Evolutionary conservation across 2,329 filamentous ascomycete species (phyloP), one percentile per base, ranked within the genome.

Genomic region (Chaetomiaceae sp.): DNA sequence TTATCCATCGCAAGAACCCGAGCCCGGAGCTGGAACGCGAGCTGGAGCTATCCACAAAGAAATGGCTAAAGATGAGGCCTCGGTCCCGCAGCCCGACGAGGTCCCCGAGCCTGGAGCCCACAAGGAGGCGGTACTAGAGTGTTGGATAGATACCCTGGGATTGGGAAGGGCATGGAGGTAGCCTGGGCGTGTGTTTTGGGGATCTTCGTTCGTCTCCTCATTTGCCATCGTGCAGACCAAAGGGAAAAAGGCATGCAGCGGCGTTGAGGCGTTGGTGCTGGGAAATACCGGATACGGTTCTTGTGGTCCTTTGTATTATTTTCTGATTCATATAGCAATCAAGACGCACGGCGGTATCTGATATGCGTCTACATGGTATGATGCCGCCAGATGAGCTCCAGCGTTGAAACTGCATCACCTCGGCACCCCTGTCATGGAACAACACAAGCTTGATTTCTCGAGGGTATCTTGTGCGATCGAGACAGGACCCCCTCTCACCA

Each of bases 1-100:
- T 99, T 72, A 99, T 99, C 61, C 94, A 99, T 71, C 83, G 94
- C 67, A 99, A 99, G 78, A 94, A 97, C 69, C 94, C 94, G 4
- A 83, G 82, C 63, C 78, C 89, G 11, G 92, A 97, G 74, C 76
- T 99, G 64, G 94, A 99, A 58, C 77, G 87, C 59, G 94, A 99
- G 63, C 72, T 99, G 63, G 84, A 88, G 59, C 79, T 97, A 63
- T 83, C 84, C 65, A 97, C 92, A 59, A 95, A 96, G 82, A 97
- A 97, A 79, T 97, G 92, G 91, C 76, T 97, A 68, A 89, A 89
- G 76, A 75, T 83, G 73, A 81, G 90, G 91, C 19, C 79, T 88
- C 64, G 96, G 73, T 85, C 87, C 67, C 83, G 90, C 71, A 95
- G 89, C 70, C 82, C 84, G 59, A 88, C 77, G 60, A 81, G 89